These are phyloP conservation scores for Leucaena leucocephala DNA, from an alignment of 306 rosid species.

Conservation along the genomic window DNA sequence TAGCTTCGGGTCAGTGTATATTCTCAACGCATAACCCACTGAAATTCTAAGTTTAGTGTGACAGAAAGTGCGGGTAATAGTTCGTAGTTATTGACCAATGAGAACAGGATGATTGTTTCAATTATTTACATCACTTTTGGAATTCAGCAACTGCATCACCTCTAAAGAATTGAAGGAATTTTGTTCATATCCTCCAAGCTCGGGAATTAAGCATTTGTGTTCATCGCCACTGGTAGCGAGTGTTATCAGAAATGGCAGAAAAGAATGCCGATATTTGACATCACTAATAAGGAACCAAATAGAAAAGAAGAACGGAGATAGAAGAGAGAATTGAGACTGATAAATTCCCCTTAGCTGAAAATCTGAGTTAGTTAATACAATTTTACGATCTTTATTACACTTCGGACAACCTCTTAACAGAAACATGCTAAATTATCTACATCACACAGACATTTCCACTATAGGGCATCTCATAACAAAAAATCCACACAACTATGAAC, in stretches of 20 bases:
- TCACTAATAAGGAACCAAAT: neutral
- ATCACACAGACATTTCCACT: neutral
- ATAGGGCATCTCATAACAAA: neutral
- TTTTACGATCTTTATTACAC: neutral
- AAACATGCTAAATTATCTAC: neutral
- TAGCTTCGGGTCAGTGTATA: neutral
- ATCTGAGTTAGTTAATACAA: neutral
- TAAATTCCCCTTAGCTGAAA: neutral
- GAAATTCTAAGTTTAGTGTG: neutral
- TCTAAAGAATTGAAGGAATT: neutral
- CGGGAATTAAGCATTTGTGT: neutral
- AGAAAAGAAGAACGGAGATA: neutral
- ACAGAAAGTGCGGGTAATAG: neutral
- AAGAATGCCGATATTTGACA: neutral
- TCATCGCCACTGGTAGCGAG: neutral
- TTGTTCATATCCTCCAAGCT: neutral
- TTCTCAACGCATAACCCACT: neutral
- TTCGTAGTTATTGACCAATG: neutral
- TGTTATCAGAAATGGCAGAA: neutral
- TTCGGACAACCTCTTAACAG: neutral
- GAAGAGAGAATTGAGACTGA: neutral
- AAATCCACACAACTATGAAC: neutral
- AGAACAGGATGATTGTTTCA: neutral
- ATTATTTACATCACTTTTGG: neutral
- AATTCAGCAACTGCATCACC: neutral